A percentile compares a stretch with the other conserved stretches of the same genome.
Conservation (phyloP, 2,329 filamentous ascomycete species). For the Xylariaceae sp. region DNA sequence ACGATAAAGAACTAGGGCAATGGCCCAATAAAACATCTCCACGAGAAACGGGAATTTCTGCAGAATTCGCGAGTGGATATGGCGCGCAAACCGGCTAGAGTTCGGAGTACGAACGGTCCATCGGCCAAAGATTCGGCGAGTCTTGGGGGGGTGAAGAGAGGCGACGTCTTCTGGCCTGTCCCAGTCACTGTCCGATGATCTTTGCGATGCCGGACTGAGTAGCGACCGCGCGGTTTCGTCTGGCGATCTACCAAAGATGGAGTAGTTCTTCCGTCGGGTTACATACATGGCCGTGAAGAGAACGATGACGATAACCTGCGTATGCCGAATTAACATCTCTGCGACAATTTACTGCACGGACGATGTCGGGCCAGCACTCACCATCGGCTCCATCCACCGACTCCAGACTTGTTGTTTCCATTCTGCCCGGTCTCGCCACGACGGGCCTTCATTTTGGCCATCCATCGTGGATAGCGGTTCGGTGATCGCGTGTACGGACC, state of each 20-base stretch:
- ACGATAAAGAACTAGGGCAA: constrained; percentile 60
- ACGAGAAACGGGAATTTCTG: constrained; percentile 63
- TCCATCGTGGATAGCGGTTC: constrained; percentile 10
- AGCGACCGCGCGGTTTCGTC: constrained; percentile 20
- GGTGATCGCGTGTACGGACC: constrained; percentile 1
- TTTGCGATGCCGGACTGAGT: constrained; percentile 19
- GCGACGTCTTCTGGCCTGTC: constrained; percentile 18
- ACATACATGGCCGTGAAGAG: constrained; percentile 35
- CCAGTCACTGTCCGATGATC: constrained; percentile 21
- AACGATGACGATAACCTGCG: constrained; percentile 34
- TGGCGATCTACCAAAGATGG: constrained; percentile 25
- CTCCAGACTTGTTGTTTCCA: constrained; percentile 26
- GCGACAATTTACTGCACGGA: not conserved
- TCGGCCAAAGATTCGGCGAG: constrained; percentile 27
- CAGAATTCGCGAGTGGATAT: constrained; percentile 54
- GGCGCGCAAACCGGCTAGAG: constrained; percentile 50
- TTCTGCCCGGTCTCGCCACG: constrained; percentile 20
- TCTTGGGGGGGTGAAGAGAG: constrained; percentile 26
- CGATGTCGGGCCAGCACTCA: constrained; percentile 9
- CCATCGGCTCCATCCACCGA: constrained; percentile 22
- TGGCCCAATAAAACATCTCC: constrained; percentile 69
- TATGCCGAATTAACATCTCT: constrained; percentile 1
- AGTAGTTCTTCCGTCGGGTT: constrained; percentile 34
- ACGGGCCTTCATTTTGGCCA: constrained; percentile 15
- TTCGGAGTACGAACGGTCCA: constrained; percentile 44